A percentile compares a stretch with the other conserved stretches of the same genome.
Conservation (phyloP, 1,284 basidiomycete species). For the Puccinia novopanici region DNA sequence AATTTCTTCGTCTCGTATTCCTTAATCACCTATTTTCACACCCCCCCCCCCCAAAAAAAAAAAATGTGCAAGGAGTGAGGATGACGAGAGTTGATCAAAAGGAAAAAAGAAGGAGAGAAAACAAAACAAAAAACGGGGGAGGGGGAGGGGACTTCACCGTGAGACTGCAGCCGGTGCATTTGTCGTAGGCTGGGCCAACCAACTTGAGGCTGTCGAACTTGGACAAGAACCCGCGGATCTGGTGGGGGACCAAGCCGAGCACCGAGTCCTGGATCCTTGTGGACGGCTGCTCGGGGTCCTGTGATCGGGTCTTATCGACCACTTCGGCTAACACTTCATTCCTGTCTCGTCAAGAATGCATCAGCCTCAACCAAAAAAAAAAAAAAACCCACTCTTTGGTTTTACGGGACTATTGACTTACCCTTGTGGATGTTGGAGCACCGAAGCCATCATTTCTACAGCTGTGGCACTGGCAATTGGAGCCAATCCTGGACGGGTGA, state of each 20-base stretch:
- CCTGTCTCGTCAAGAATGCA: conserved; percentile 36
- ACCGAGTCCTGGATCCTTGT: conserved; percentile 63
- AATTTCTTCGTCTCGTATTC: conserved; percentile 77
- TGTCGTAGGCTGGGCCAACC: conserved; percentile 79
- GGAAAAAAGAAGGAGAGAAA: background rate
- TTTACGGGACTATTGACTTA: conserved; percentile 57
- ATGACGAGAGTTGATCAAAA: no score
- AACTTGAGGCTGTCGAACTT: conserved; percentile 82
- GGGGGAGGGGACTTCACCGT: background rate
- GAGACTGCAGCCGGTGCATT: conserved; percentile 82
- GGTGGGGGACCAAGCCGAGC: conserved; percentile 87
- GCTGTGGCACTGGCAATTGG: conserved; percentile 86
- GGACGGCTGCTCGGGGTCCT: background rate
- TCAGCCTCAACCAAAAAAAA: background rate
- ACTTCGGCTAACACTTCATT: conserved; percentile 64
- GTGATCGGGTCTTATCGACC: conserved; percentile 49
- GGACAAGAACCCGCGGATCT: conserved; percentile 83
- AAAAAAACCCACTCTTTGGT: background rate
- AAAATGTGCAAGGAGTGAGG: background rate
- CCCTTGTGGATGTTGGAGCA: conserved; percentile 87
- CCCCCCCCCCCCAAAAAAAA: no score
- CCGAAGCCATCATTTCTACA: conserved; percentile 84
- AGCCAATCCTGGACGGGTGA: conserved; percentile 92
- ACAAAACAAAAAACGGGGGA: no score
- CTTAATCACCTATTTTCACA: conserved; percentile 67